Percentiles rank a stretch among this genome's conserved stretches.
These are phyloP conservation scores for Solanum infundibuliforme DNA, from an alignment of 257 asterid genomes.

Conservation along the genomic window DNA sequence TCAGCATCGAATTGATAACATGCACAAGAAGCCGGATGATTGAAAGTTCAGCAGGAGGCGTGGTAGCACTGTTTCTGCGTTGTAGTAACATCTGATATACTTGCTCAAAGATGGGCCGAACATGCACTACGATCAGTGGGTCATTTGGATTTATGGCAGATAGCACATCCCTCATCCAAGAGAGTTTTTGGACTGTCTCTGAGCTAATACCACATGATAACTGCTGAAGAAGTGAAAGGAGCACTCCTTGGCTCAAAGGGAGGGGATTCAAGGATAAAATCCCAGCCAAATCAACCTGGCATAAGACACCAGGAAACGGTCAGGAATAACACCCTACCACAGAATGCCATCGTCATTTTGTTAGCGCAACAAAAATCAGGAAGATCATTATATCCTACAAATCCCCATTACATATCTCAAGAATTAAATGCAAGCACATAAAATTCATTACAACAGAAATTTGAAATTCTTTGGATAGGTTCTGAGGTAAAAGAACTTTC, in stretches of 20 bases:
- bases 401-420: not conserved
- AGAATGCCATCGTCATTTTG: not conserved
- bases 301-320: not conserved
- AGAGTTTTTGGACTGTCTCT: constrained; percentile 54
- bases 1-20: constrained; percentile 79
- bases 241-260: constrained; percentile 92
- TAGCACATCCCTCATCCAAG: constrained; percentile 84
- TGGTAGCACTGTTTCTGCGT: constrained; percentile 55
- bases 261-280: constrained; percentile 60
- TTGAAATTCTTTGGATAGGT: not conserved
- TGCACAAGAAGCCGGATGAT: constrained; percentile 75
- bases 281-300: constrained; percentile 73
- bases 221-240: constrained; percentile 87
- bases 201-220: constrained; percentile 67
- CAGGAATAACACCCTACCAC: not conserved
- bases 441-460: not conserved
- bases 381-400: not conserved
- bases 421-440: not conserved
- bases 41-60: constrained; percentile 34
- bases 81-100: constrained; percentile 76
- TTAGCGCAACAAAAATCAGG: not conserved
- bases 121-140: constrained; percentile 60
- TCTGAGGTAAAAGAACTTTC: not conserved
- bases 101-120: constrained; percentile 91
- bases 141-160: constrained; percentile 72